Base-by-base conservation (phyloP, 768 basidiomycete genomes). In the Dacryopinax primogenitus region DNA sequence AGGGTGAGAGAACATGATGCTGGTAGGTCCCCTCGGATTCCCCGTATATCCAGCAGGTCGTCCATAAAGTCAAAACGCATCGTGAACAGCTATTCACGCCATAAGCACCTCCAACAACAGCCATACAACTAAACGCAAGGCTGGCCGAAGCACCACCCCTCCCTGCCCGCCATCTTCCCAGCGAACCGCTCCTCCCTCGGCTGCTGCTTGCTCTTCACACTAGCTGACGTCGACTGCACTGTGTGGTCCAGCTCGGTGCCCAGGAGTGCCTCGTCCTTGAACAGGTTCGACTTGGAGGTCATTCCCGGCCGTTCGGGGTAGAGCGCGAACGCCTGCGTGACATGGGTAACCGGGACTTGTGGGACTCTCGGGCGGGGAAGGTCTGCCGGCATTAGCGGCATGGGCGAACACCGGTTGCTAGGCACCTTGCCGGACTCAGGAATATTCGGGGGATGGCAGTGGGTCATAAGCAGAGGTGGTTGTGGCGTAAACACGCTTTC, bases 261-360 rank as follows among this genome's bases (percentile, higher is more conserved):
- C 64, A 96, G 81, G 26, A 80, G 76, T 11, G 92, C 95, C 72
- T 97, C 93, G 4, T 97, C 72, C 74, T 98, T 98, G 78, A 97
- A 86, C 69, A 99, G 76, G 0, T 91, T 92, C 68, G 92, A 93
- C 70, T 84, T 80, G 68, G 81, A 86, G 75, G 97, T 93, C 68
- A 96, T 77, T 69, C 92, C 90, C 11, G 91, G 90, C n/a, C 91
- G 83, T 73, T 97, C 95, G 1, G 95, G 95, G 73, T 93, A 99
- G 9, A 99, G 91, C 1, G 91, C 90, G 72, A 93, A 96, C n/a
- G 87, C 90, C 76, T 96, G 91, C 0, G 86, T 83, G 63, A 93
- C 79, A 41, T 83, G 76, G 34, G 76, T 79, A 65, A 95, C 32
- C 51, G 26, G 51, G 13, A 23, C 51, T 13, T 30, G 26, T 30